A percentile compares a stretch with the other conserved stretches of the same genome.
Evolutionary conservation across 2,329 filamentous ascomycete genomes (phyloP).

Genomic region (Helotiales sp.): DNA sequence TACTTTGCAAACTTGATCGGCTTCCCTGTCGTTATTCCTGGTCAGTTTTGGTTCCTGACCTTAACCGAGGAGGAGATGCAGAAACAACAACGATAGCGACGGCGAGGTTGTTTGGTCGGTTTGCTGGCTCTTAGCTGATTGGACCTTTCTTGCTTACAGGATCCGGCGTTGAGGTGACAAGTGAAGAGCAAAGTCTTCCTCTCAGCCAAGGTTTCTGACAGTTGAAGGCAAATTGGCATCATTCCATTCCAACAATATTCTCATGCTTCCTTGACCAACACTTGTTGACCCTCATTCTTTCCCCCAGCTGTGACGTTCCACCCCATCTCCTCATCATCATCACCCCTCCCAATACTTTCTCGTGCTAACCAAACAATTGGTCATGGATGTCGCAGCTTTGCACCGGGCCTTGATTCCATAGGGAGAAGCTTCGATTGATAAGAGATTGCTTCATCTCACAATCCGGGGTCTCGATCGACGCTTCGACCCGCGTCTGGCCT

Average conservation of each 20-base stretch:
- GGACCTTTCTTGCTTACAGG: too few relatives aligned
- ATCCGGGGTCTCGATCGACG: conserved; percentile 4
- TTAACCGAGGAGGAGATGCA: neutral
- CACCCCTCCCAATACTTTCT: neutral
- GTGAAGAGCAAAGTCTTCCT: neutral
- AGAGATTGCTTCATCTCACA: conserved; percentile 19
- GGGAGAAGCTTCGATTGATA: conserved; percentile 2
- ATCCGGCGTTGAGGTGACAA: too few relatives aligned
- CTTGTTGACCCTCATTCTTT: neutral
- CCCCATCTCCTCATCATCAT: neutral
- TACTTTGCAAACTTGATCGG: neutral
- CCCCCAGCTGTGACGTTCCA: conserved; percentile 1
- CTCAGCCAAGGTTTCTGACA: neutral
- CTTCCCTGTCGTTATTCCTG: neutral
- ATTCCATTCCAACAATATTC: neutral
- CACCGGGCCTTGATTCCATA: conserved; percentile 1
- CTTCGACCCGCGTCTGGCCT: neutral
- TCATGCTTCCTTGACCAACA: neutral
- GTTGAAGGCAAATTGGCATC: neutral
- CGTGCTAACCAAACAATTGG: neutral
- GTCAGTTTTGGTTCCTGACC: neutral
- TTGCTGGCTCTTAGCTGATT: too few relatives aligned
- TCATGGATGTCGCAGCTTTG: conserved; percentile 1
- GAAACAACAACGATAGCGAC: neutral
- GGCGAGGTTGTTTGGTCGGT: neutral